Conservation (phyloP, 1,284 basidiomycete genomes). For the Ceratobasidium sp. region DNA sequence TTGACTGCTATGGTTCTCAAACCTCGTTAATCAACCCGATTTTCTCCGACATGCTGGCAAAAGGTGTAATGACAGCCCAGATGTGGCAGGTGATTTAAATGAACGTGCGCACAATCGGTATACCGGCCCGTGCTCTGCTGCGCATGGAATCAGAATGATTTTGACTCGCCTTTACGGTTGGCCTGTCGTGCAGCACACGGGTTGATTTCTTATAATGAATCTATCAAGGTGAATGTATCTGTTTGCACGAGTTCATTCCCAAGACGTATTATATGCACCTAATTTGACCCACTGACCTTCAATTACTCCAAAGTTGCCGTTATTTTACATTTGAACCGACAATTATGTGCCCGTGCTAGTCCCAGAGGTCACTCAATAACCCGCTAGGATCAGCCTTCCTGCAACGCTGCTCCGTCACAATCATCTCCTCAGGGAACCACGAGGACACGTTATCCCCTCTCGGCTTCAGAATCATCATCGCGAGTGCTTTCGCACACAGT, state of each 20-base stretch:
- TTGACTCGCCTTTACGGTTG: conserved; percentile 36
- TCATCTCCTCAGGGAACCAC: conserved; percentile 38
- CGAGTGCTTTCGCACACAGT: conserved; percentile 34
- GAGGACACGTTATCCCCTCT: conserved; percentile 27
- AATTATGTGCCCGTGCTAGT: not conserved
- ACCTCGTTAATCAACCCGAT: no score
- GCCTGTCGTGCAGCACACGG: not conserved
- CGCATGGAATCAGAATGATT: no score
- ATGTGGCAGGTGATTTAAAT: no score
- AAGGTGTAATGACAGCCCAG: no score
- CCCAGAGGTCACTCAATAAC: conserved; percentile 18
- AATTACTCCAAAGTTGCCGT: not conserved
- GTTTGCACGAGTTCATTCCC: not conserved
- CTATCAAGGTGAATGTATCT: not conserved
- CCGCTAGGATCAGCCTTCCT: conserved; percentile 36
- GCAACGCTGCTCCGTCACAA: conserved; percentile 32
- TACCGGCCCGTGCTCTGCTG: no score
- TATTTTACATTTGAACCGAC: not conserved
- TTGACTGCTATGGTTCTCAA: no score
- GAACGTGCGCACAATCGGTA: no score
- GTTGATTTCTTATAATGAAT: not conserved
- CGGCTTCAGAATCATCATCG: conserved; percentile 39
- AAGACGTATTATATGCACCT: no score
- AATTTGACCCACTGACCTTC: no score
- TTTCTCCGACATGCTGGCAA: no score